phyloP scores from a whole-genome alignment of 768 basidiomycete species.

The Cystofilobasidium ferigula region DNA sequence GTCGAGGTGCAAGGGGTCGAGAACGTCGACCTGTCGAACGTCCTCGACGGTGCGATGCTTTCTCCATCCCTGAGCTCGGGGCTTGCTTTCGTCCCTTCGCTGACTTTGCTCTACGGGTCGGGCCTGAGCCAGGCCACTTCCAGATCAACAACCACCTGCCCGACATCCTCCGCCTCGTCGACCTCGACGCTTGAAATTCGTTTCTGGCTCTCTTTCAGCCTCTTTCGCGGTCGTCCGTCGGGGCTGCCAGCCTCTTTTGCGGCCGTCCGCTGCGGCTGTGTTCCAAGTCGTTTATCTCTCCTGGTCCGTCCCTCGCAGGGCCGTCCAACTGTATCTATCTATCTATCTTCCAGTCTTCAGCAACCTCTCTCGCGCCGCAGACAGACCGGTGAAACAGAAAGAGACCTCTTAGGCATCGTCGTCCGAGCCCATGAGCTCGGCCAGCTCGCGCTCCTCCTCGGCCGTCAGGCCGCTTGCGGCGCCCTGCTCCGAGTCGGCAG shows the following conservation, averaged over 20 bases:
- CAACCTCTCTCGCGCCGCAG: not conserved
- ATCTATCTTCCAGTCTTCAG: not conserved
- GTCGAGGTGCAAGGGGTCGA: conserved; percentile 37
- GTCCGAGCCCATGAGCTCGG: conserved; percentile 52
- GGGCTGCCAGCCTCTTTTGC: too few relatives aligned
- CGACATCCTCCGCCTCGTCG: conserved; percentile 13
- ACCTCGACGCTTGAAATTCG: conserved; percentile 9
- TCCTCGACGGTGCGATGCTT: conserved; percentile 33
- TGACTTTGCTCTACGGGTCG: not conserved
- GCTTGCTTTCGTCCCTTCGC: not conserved
- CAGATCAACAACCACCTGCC: conserved; percentile 11
- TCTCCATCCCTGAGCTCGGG: not conserved
- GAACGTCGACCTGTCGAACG: conserved; percentile 37
- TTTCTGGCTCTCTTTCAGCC: not conserved
- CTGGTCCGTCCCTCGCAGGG: too few relatives aligned
- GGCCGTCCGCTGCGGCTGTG: too few relatives aligned
- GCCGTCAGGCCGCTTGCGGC: conserved; percentile 51
- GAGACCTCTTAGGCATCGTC: conserved; percentile 27
- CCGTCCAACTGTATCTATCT: too few relatives aligned
- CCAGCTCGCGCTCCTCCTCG: conserved; percentile 82
- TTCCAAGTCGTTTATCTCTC: too few relatives aligned
- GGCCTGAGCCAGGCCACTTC: conserved; percentile 5
- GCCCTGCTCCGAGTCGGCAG: conserved; percentile 35
- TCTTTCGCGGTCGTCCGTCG: not conserved
- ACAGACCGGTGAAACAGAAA: too few relatives aligned